Conservation (phyloP, 441 rosid genomes). For the Populus hybrid region DNA sequence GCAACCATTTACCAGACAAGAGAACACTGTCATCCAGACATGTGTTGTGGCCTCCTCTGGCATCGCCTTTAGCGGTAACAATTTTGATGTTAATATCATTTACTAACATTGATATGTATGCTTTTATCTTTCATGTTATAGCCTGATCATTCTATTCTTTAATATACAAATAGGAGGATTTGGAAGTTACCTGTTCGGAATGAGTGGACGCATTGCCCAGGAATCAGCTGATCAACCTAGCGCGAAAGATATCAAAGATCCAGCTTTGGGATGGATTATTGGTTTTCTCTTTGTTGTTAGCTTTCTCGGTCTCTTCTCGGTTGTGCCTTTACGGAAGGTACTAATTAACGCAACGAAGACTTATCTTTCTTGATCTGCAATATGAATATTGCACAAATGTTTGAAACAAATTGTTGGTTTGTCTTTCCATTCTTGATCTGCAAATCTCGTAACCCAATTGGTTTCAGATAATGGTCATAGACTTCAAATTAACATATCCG, state of each 20-base stretch:
- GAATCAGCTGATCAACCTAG: constrained; percentile 36
- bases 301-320: constrained; percentile 87
- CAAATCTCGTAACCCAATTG: background rate
- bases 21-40: constrained; percentile 86
- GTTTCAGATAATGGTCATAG: constrained; percentile 77
- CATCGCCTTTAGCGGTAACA: constrained; percentile 77
- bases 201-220: constrained; percentile 25
- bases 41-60: constrained; percentile 92
- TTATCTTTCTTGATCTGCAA: background rate
- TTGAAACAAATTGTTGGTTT: background rate
- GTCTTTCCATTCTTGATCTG: background rate
- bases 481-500: constrained; percentile 81
- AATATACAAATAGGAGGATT: no score
- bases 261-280: constrained; percentile 64
- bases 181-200: no score
- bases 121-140: no score
- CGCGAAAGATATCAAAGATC: constrained; percentile 45
- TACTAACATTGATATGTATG: no score
- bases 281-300: constrained; percentile 84
- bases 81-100: no score
- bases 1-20: constrained; percentile 81
- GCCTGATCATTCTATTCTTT: no score
- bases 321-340: constrained; percentile 89
- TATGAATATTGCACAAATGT: background rate
- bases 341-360: background rate